phyloP scores from a whole-genome alignment of 1,284 basidiomycete genomes.

The Boletus sp. region DNA sequence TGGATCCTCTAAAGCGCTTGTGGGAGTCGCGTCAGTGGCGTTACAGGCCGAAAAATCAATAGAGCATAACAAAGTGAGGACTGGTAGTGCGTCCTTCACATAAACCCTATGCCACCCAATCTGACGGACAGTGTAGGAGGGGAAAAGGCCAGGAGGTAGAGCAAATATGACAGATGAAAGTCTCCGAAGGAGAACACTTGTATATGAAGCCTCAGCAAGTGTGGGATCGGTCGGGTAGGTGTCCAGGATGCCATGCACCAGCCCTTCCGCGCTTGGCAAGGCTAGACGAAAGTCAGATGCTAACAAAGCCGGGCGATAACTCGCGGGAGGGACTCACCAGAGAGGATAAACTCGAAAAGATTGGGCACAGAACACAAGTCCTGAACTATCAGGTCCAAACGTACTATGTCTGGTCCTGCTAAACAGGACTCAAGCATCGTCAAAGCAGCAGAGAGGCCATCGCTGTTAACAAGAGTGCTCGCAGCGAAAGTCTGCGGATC shows the following conservation, averaged over 20 bases:
- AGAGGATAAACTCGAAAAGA: constrained; percentile 32
- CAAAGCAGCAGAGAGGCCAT: constrained; percentile 17
- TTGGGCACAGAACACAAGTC: constrained; percentile 27
- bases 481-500: constrained; percentile 17
- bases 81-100: constrained; percentile 20
- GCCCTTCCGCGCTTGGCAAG: constrained; percentile 4
- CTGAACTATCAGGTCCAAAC: constrained; percentile 30
- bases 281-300: constrained; percentile 15
- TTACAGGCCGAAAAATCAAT: constrained; percentile 11
- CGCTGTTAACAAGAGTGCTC: constrained; percentile 11
- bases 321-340: constrained; percentile 17
- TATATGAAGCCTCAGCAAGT: constrained; percentile 13
- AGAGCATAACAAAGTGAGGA: constrained; percentile 15
- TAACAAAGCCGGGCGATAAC: neutral
- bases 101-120: constrained; percentile 23
- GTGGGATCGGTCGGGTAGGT: constrained; percentile 22
- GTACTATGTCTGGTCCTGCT: constrained; percentile 20
- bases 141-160: constrained; percentile 19
- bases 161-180: constrained; percentile 23
- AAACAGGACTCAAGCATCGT: constrained; percentile 29
- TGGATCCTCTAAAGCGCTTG: neutral
- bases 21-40: neutral
- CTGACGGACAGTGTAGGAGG: constrained; percentile 6
- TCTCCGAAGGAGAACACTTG: constrained; percentile 16
- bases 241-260: constrained; percentile 21